These are phyloP conservation scores for Microbotryum lychnidis-dioicae DNA, from an alignment of 1,284 basidiomycete species.

Conservation along the genomic window DNA sequence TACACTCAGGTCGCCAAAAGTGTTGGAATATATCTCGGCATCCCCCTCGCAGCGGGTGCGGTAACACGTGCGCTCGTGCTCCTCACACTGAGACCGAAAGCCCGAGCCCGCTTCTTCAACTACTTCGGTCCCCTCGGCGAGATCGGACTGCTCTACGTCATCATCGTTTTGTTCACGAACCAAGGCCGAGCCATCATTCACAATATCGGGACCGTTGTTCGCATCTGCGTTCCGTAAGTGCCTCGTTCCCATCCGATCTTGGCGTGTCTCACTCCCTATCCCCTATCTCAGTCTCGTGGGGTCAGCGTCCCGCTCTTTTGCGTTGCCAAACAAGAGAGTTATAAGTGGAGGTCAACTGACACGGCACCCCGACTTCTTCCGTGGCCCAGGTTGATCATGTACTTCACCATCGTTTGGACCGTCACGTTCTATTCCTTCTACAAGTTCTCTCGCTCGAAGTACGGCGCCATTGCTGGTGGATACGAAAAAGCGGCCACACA, in stretches of 20 bases:
- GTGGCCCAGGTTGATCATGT: slow-evolving; percentile 38
- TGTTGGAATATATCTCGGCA: slow-evolving; percentile 23
- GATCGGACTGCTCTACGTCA: slow-evolving; percentile 48
- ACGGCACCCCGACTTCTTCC: not conserved
- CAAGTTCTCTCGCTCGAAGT: slow-evolving; percentile 41
- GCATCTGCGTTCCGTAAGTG: slow-evolving; percentile 68
- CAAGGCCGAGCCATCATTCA: slow-evolving; percentile 54
- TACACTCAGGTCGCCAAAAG: slow-evolving; percentile 58
- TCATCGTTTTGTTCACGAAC: slow-evolving; percentile 67
- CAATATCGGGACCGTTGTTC: slow-evolving; percentile 64
- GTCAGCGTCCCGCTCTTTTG: too few relatives aligned
- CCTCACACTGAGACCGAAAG: not conserved
- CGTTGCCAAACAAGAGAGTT: too few relatives aligned
- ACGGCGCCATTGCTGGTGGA: slow-evolving; percentile 42
- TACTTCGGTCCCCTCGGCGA: slow-evolving; percentile 58
- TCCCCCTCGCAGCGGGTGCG: slow-evolving; percentile 53
- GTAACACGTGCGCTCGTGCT: slow-evolving; percentile 35
- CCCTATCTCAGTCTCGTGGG: too few relatives aligned
- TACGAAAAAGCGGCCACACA: slow-evolving; percentile 61
- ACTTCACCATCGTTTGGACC: slow-evolving; percentile 71
- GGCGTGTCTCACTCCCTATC: too few relatives aligned
- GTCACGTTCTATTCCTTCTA: slow-evolving; percentile 54
- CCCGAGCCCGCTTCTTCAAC: slow-evolving; percentile 59
- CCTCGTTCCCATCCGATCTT: slow-evolving; percentile 35
- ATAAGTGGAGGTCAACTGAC: too few relatives aligned